Evolutionary conservation across 805 yeast species (phyloP), one percentile per base, ranked within the genome.

Genomic region (Ogataea corticis): DNA sequence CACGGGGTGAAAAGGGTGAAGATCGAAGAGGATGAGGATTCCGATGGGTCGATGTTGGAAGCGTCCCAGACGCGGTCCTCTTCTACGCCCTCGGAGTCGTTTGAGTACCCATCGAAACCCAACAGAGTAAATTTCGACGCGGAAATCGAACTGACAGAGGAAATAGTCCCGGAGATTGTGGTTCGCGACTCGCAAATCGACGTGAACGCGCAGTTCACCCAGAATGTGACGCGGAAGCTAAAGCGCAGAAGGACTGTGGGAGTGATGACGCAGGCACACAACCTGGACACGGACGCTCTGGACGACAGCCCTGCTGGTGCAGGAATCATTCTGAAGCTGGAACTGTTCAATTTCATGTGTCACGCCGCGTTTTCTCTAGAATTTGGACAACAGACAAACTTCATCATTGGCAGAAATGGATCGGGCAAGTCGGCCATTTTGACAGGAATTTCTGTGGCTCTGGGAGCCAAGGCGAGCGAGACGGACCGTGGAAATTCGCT

Each of bases 381-480:
- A 3, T 73, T 91, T 27, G 94, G 94, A 1, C 90, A 92, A 0
- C 79, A 83, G 43, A 73, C 91, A 54, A 91, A 91, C 62, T 86
- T 91, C 59, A 87, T 91, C 45, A 84, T 87, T 32, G 98, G 98
- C 16, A 74, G 85, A 45, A 91, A 91, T 59, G 98, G 98, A 2
- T 82, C 91, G 31, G 98, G 98, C 25, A 91, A 91, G 60, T 79
- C 88, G 60, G 96, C 97, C 1, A 76, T 91, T 15, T 68, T 91
- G 47, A 89, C 97, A 0, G 97, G 96, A 0, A 80, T 91, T 1
- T 81, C 91, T 7, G 83, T 89, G 4, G 92, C 96, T 2, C 66
- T 92, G 2, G 97, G 97, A 16, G 94, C 95, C 1, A 85, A 83
- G 55, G 97, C 97, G 1, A 72, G 82, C 16, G 88, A 82, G 40